Conservation (phyloP, 225 moss, liverwort and hornwort species). For the Lunularia cruciata region DNA sequence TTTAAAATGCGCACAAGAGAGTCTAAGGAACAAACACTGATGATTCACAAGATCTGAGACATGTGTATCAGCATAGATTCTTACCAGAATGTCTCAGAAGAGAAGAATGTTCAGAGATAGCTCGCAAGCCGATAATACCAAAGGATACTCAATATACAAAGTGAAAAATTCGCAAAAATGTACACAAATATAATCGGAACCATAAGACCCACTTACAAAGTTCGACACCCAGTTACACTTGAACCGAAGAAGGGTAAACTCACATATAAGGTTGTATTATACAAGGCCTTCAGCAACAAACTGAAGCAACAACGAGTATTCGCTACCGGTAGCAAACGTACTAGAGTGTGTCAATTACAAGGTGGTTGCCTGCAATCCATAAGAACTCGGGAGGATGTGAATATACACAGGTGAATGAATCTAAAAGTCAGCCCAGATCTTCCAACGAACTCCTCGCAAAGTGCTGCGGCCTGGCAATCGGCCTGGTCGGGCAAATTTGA, state of each 20-base stretch:
- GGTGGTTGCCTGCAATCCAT: not conserved
- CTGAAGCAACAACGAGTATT: slow-evolving; percentile 11
- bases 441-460: not conserved
- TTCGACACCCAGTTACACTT: too few relatives aligned
- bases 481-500: not conserved
- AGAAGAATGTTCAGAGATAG: too few relatives aligned
- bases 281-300: not conserved
- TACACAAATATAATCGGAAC: too few relatives aligned
- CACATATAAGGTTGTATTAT: not conserved
- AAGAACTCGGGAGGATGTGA: not conserved
- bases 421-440: not conserved
- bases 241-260: not conserved
- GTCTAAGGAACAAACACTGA: too few relatives aligned
- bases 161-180: too few relatives aligned
- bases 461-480: not conserved
- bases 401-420: slow-evolving; percentile 7
- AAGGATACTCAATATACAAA: too few relatives aligned
- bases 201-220: too few relatives aligned
- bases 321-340: slow-evolving; percentile 2
- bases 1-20: too few relatives aligned
- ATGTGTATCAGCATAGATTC: too few relatives aligned
- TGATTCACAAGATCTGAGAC: too few relatives aligned
- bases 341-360: not conserved
- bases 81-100: too few relatives aligned
- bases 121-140: too few relatives aligned